Conservation (phyloP, 495 filamentous ascomycete species). For the Filosporella fistucella region DNA sequence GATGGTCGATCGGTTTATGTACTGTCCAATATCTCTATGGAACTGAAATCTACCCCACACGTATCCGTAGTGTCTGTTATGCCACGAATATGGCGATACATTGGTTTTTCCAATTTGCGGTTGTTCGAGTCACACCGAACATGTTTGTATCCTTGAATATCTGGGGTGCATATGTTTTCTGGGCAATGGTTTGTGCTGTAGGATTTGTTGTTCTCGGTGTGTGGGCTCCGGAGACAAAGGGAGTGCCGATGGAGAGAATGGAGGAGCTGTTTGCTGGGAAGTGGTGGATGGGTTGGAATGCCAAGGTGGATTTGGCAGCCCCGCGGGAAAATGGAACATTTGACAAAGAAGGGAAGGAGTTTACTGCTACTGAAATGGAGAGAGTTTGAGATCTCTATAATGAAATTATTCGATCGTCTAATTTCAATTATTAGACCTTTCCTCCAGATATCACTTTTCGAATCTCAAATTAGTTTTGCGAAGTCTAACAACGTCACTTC, state of each 20-base stretch:
- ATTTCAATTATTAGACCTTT: too few relatives aligned
- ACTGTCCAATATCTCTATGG: constrained; percentile 63
- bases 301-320: too few relatives aligned
- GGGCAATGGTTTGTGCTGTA: constrained; percentile 35
- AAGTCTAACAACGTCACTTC: too few relatives aligned
- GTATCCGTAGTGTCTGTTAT: constrained; percentile 48
- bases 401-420: too few relatives aligned
- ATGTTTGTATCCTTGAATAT: constrained; percentile 52
- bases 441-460: too few relatives aligned
- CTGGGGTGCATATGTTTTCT: constrained; percentile 66
- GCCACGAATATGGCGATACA: constrained; percentile 17
- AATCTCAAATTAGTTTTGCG: too few relatives aligned
- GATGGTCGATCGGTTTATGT: constrained; percentile 70
- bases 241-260: constrained; percentile 27
- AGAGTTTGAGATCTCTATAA: too few relatives aligned
- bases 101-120: constrained; percentile 37
- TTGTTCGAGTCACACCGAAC: constrained; percentile 55
- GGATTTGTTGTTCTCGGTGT: constrained; percentile 18
- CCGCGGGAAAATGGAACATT: too few relatives aligned
- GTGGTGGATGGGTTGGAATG: too few relatives aligned
- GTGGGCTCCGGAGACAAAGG: constrained; percentile 27
- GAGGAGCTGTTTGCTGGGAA: constrained; percentile 26
- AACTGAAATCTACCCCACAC: constrained; percentile 56
- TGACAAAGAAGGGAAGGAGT: too few relatives aligned
- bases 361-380: too few relatives aligned